Evolutionary conservation across 2,329 filamentous ascomycete species (phyloP).

Genomic region (Aspergillus terreus): DNA sequence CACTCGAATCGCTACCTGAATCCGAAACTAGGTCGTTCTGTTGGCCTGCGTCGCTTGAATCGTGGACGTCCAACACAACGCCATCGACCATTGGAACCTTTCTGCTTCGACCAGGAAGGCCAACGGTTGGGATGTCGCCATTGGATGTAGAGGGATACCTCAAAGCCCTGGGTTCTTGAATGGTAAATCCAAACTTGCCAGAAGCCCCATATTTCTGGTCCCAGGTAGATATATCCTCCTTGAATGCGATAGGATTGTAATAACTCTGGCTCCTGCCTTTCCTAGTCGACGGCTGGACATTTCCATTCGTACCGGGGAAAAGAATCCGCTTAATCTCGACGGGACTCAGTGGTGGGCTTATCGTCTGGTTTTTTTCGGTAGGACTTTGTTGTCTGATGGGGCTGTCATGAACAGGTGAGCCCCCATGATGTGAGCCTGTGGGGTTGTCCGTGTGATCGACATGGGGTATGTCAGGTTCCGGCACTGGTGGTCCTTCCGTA

Average conservation of each 20-base stretch:
- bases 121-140: conserved; percentile 36
- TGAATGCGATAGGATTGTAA: conserved; percentile 53
- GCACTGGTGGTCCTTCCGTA: conserved; percentile 2
- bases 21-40: conserved; percentile 21
- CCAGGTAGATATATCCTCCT: conserved; percentile 43
- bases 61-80: conserved; percentile 5
- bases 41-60: conserved; percentile 8
- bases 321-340: conserved; percentile 44
- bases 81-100: not conserved
- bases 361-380: conserved; percentile 22
- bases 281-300: conserved; percentile 6
- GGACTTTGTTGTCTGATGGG: not conserved
- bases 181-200: conserved; percentile 44
- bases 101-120: conserved; percentile 27
- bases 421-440: conserved; percentile 2
- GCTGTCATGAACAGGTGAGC: conserved; percentile 4
- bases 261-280: conserved; percentile 36
- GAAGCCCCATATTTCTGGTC: conserved; percentile 52
- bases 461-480: conserved; percentile 1
- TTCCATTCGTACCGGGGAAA: conserved; percentile 25
- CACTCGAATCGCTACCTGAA: conserved; percentile 24
- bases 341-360: conserved; percentile 40
- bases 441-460: not conserved
- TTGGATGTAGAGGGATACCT: conserved; percentile 8
- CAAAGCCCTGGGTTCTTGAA: conserved; percentile 5